phyloP scores from a whole-genome alignment of 805 yeast species.

The Hemisphaericaspora nanyangensis region DNA sequence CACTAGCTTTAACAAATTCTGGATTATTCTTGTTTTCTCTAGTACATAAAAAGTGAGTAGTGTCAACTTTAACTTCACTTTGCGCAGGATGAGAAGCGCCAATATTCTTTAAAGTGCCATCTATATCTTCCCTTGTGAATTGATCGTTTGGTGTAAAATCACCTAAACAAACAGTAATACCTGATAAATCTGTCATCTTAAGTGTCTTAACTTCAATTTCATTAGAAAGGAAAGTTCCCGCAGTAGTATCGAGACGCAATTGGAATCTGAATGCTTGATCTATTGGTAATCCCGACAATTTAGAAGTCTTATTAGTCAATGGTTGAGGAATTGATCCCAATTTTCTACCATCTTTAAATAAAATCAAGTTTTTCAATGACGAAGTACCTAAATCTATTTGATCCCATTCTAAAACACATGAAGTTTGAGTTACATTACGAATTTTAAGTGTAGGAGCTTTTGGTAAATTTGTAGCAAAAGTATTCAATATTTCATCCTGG shows the following conservation, averaged over 20 bases:
- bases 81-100: slow-evolving; percentile 76
- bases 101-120: slow-evolving; percentile 57
- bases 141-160: slow-evolving; percentile 58
- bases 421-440: slow-evolving; percentile 86
- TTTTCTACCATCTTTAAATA: slow-evolving; percentile 71
- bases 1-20: slow-evolving; percentile 75
- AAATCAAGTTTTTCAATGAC: slow-evolving; percentile 64
- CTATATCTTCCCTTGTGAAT: slow-evolving; percentile 50
- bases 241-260: slow-evolving; percentile 78
- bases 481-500: slow-evolving; percentile 68
- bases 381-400: slow-evolving; percentile 80
- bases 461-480: slow-evolving; percentile 75
- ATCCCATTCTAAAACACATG: slow-evolving; percentile 95
- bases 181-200: slow-evolving; percentile 92
- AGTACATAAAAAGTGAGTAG: slow-evolving; percentile 87
- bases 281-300: slow-evolving; percentile 86
- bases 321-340: slow-evolving; percentile 86
- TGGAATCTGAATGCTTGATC: slow-evolving; percentile 80
- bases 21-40: slow-evolving; percentile 55
- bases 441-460: slow-evolving; percentile 62
- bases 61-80: slow-evolving; percentile 72
- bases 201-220: slow-evolving; percentile 73
- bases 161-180: slow-evolving; percentile 89
- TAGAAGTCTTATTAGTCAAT: slow-evolving; percentile 69
- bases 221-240: slow-evolving; percentile 78